Base-by-base conservation (phyloP, 2,329 filamentous ascomycete species). In the Xylariaceae sp. region DNA sequence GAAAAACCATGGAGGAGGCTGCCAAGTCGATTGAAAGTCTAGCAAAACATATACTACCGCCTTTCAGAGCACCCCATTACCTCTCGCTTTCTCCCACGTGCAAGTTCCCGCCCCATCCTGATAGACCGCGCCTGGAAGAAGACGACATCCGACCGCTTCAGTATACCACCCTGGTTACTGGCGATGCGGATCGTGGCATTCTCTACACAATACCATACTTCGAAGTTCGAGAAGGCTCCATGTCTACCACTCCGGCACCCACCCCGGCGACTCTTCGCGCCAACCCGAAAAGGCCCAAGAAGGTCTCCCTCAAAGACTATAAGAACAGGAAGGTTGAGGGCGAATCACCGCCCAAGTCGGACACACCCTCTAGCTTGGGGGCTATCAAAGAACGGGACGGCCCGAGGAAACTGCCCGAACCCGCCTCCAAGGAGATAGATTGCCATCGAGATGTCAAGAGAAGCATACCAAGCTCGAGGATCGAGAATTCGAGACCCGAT, bases 291-390 rank as follows among this genome's bases (percentile, higher is more conserved):
- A 74, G 72, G 59, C 50, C 56, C 13, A 49, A 55, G 28, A 74
- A 75, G 52, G 51, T 77, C 43, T 74, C 72, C 11, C 55, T 77
- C 39, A 72, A 68, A 53, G 73, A 77, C 51, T 77, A 76, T 46
- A 72, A 71, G 55, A 76, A 71, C 40, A 70, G 70, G 52, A 70
- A 68, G 51, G 58, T 46, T 13, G 52, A 53, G 31, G 49, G 49
- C 31, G 50, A 51, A 19, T 47, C 49, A 17, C 40, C 48, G 12
- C 41, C 45, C 7, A 55, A 51, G 38, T 15, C 36, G 25, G 39
- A 36, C 19, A 31, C 42, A 21, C 47, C 44, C 14, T 40, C 44
- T 19, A 49, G 46, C 32, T 26, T 45, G 26, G 34, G 45, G 27
- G 47, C 47, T 31, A 44, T 47, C 29, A 47, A 43, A 25, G 45